Base-by-base conservation (phyloP, 106 monocot species). In the Dendrobium catenatum region DNA sequence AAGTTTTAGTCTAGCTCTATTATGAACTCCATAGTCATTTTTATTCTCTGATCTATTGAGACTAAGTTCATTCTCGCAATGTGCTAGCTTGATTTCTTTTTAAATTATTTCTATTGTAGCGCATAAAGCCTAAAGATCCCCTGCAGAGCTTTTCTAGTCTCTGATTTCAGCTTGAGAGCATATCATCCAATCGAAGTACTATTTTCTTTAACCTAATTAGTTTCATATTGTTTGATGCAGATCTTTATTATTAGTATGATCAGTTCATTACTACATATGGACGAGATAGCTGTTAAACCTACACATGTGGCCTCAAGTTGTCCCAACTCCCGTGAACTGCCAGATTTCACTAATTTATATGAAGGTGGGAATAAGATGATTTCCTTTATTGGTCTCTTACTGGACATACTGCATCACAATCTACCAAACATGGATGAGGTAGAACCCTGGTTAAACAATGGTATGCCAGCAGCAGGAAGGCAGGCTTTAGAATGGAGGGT, bases 401-500 rank as follows among this genome's bases (percentile, higher is more conserved):
- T 98, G 77, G 89, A 89, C 26, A 89, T 89, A 83, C 80, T 98
- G 84, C 86, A 48, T 73, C 85, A 75, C 17, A 90, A 88, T 86
- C 80, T 97, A 73, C 82, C 82, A 74, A n/a, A 61, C 51, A 31
- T 49, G 68, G 83, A 43, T 44, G 55, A 81, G 77, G 54, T 68
- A 76, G 89, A 88, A 78, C 84, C 78, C 10, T 67, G 26, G 56
- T 79, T 76, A 47, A 87, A 80, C 42, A 85, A 78, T 88, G 87
- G 78, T 61, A 73, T 86, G 66, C 40, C 73, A 79, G 55, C 82
- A 64, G 58, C 83, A 27, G 88, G 77, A 84, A 94, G 82, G 68
- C 89, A 88, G 72, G 94, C 90, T 16, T 81, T 91, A 80, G 92
- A 98, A 80, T 98, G 97, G 97, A 90, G 92, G 80, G 59, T 94